Evolutionary conservation across 2,329 filamentous ascomycete genomes (phyloP).

Genomic region (Penicillium sp.): DNA sequence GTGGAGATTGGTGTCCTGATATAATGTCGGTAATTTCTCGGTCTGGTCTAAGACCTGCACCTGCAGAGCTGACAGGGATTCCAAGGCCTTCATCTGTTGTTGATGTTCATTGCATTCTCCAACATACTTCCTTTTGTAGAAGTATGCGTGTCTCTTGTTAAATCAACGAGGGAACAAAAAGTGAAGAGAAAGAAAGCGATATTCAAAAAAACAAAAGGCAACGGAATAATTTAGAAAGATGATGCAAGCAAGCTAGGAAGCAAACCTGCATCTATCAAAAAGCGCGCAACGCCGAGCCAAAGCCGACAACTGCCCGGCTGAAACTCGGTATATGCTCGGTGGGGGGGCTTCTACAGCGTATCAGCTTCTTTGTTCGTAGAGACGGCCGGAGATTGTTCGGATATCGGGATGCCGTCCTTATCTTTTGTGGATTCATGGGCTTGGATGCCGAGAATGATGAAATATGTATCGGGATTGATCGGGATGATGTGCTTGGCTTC

Average conservation of each 20-base stretch:
- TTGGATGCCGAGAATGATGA: neutral
- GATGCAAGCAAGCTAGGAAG: neutral
- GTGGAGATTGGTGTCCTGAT: constrained; percentile 1
- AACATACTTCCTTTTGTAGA: neutral
- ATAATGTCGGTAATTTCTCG: constrained; percentile 3
- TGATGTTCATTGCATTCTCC: neutral
- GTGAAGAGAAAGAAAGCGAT: neutral
- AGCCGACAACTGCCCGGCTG: constrained; percentile 15
- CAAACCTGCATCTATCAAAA: neutral
- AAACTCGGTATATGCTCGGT: constrained; percentile 17
- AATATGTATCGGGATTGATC: neutral
- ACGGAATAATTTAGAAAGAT: neutral
- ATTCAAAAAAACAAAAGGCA: neutral
- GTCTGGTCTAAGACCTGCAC: neutral
- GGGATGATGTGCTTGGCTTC: neutral
- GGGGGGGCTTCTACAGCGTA: neutral
- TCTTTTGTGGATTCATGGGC: neutral
- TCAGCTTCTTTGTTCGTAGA: neutral
- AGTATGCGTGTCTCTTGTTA: neutral
- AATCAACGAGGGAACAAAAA: neutral
- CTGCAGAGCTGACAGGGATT: neutral
- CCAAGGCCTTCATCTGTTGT: too few relatives aligned
- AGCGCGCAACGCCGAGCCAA: constrained; percentile 9
- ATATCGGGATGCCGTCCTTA: constrained; percentile 7
- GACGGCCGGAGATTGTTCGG: constrained; percentile 5